Evolutionary conservation across 371 early-diverging fungal genomes (phyloP).

Genomic region (Circinella umbellata): DNA sequence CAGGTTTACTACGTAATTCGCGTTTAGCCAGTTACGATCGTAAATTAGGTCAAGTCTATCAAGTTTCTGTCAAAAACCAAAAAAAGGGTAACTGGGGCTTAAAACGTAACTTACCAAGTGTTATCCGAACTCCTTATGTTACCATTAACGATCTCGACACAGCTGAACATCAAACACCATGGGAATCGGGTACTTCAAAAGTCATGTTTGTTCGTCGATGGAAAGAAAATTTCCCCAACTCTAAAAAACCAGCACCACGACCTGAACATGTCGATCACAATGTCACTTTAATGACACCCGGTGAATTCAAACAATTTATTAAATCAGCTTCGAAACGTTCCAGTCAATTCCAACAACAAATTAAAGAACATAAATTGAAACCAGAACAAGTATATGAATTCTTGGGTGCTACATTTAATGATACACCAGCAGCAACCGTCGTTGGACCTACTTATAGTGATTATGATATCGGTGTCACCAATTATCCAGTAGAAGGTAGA

Average conservation of each 20-base stretch:
- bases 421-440: slow-evolving; percentile 19
- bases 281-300: slow-evolving; percentile 57
- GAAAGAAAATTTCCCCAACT: slow-evolving; percentile 76
- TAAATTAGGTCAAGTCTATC: slow-evolving; percentile 73
- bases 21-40: slow-evolving; percentile 75
- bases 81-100: slow-evolving; percentile 77
- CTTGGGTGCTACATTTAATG: slow-evolving; percentile 26
- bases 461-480: slow-evolving; percentile 26
- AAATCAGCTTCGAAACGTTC: slow-evolving; percentile 46
- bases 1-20: slow-evolving; percentile 71
- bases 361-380: slow-evolving; percentile 34
- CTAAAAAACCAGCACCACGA: slow-evolving; percentile 57
- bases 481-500: slow-evolving; percentile 68
- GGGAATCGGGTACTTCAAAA: slow-evolving; percentile 61
- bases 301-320: slow-evolving; percentile 66
- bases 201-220: slow-evolving; percentile 63
- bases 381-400: slow-evolving; percentile 43
- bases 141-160: slow-evolving; percentile 71
- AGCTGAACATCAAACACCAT: slow-evolving; percentile 74
- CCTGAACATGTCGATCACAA: slow-evolving; percentile 47
- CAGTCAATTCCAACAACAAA: slow-evolving; percentile 61
- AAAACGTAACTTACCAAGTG: slow-evolving; percentile 75
- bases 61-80: slow-evolving; percentile 54
- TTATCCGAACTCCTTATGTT: slow-evolving; percentile 64
- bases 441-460: slow-evolving; percentile 47